These are phyloP conservation scores for Luzula sylvatica DNA, from an alignment of 176 grass and related monocot species.

Conservation along the genomic window DNA sequence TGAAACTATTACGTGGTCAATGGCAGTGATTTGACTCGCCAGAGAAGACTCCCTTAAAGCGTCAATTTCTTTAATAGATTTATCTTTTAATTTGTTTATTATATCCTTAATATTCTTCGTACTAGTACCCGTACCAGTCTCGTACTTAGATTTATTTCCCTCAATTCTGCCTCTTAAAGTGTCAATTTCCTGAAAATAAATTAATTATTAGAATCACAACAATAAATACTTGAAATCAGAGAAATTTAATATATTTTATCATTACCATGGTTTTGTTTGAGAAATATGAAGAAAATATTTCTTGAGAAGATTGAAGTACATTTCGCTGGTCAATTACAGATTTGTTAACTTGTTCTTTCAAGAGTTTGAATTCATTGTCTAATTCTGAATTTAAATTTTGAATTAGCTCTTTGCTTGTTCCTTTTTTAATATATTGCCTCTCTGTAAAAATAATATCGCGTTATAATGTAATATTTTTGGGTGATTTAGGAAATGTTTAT, in stretches of 20 bases:
- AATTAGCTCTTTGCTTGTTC: conserved; percentile 43
- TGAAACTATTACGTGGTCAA: conserved; percentile 55
- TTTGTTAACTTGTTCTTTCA: conserved; percentile 40
- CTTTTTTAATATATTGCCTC: conserved; percentile 49
- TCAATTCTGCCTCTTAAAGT: conserved; percentile 46
- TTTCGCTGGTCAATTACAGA: conserved; percentile 49
- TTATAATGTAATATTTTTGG: conserved; percentile 5
- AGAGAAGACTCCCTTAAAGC: conserved; percentile 39
- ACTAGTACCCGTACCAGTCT: too few species aligned
- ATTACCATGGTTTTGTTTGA: conserved; percentile 48
- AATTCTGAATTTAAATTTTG: conserved; percentile 44
- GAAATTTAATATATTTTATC: conserved; percentile 10
- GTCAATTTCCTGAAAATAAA: conserved; percentile 36
- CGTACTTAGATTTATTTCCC: conserved; percentile 43
- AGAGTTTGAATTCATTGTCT: conserved; percentile 44
- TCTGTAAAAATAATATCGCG: too few species aligned
- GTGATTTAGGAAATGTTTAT: too few species aligned
- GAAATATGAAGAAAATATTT: conserved; percentile 46
- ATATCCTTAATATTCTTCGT: conserved; percentile 45
- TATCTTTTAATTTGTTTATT: conserved; percentile 26
- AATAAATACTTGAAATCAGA: conserved; percentile 13
- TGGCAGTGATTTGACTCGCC: conserved; percentile 30
- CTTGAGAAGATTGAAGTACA: conserved; percentile 45
- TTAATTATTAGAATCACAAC: conserved; percentile 9
- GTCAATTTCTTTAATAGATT: conserved; percentile 31